phyloP scores from a whole-genome alignment of 345 rosid genomes.

The Zanthoxylum bungeanum region DNA sequence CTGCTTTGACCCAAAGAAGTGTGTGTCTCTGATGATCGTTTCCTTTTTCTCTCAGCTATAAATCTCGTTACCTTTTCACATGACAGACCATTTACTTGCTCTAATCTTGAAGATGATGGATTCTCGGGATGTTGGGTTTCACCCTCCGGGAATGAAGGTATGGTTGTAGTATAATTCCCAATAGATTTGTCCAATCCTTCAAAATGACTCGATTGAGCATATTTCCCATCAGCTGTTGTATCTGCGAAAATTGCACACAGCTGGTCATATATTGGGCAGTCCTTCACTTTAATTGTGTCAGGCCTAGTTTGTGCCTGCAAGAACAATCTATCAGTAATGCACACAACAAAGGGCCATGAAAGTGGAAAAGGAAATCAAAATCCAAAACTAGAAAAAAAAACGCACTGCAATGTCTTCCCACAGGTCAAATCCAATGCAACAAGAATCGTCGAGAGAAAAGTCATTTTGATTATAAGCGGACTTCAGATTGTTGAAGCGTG shows the following conservation, averaged over 20 bases:
- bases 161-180: slow-evolving; percentile 23
- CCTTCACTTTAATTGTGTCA: slow-evolving; percentile 53
- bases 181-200: slow-evolving; percentile 58
- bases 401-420: slow-evolving; percentile 78
- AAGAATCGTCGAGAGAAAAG: slow-evolving; percentile 50
- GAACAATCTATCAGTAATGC: slow-evolving; percentile 18
- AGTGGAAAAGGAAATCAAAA: neutral
- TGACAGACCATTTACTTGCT: slow-evolving; percentile 8
- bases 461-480: slow-evolving; percentile 54
- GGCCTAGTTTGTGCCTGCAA: slow-evolving; percentile 55
- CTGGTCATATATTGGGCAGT: slow-evolving; percentile 74
- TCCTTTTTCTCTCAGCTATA: slow-evolving; percentile 41
- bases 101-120: slow-evolving; percentile 28
- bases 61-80: slow-evolving; percentile 30
- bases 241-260: slow-evolving; percentile 66
- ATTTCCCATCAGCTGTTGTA: slow-evolving; percentile 61
- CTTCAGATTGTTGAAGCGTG: slow-evolving; percentile 56
- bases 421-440: slow-evolving; percentile 62
- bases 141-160: slow-evolving; percentile 26
- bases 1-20: slow-evolving; percentile 22
- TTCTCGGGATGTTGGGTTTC: slow-evolving; percentile 26
- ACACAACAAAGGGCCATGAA: neutral
- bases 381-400: slow-evolving; percentile 10
- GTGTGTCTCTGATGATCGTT: slow-evolving; percentile 38
- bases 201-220: slow-evolving; percentile 90